Conservation (phyloP, 2,329 filamentous ascomycete genomes). For the Aureobasidium leucospermi region DNA sequence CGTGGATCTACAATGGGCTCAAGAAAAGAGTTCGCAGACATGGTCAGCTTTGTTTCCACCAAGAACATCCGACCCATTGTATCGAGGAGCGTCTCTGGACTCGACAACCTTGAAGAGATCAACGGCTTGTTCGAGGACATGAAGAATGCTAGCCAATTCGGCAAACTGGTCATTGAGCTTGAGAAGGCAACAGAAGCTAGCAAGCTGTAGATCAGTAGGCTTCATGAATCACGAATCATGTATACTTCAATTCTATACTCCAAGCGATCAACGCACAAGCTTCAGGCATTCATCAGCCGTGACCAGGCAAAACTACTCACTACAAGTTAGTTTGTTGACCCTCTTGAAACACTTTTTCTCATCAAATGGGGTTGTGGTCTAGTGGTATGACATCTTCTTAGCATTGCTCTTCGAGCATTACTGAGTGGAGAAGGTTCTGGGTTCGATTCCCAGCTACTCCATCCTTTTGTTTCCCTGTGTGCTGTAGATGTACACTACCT, state of each 20-base stretch:
- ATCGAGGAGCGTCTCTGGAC: constrained; percentile 57
- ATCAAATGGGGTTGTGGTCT: constrained; percentile 10
- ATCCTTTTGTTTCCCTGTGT: neutral
- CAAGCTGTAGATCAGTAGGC: constrained; percentile 20
- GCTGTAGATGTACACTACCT: neutral
- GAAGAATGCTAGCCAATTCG: constrained; percentile 78
- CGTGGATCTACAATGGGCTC: constrained; percentile 88
- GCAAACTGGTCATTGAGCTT: constrained; percentile 75
- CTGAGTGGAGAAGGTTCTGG: constrained; percentile 13
- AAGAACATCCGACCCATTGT: constrained; percentile 71
- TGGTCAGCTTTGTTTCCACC: constrained; percentile 72
- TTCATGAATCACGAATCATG: neutral
- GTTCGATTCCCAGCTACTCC: constrained; percentile 12
- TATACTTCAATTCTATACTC: too few species aligned
- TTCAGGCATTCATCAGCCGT: too few species aligned
- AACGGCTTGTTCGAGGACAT: constrained; percentile 82
- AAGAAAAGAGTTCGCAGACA: constrained; percentile 78
- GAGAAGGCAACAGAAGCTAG: constrained; percentile 16
- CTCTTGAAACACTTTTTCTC: neutral
- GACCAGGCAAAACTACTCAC: too few species aligned
- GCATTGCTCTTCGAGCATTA: constrained; percentile 2
- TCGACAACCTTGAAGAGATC: constrained; percentile 72
- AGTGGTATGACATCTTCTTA: constrained; percentile 13
- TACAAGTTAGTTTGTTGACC: too few species aligned
- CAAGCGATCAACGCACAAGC: too few species aligned